Evolutionary conservation across 2,329 filamentous ascomycete species (phyloP).

Genomic region (Onygenales sp.): DNA sequence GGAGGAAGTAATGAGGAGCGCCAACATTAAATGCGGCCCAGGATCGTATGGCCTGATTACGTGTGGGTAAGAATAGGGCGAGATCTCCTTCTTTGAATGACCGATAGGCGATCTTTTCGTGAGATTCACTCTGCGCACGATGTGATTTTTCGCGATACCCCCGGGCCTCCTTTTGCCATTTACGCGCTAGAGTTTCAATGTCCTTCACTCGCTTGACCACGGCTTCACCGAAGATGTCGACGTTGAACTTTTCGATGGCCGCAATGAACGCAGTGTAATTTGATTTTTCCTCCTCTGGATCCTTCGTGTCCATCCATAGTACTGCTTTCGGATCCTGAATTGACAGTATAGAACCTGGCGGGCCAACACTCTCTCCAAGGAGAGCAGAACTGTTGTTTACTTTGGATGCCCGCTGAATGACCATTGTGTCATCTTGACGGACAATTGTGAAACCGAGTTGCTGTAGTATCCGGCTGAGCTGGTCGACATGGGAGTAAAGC

Average conservation of each 20-base stretch:
- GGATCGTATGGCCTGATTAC: constrained; percentile 86
- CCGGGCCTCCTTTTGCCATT: constrained; percentile 82
- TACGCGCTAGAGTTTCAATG: constrained; percentile 83
- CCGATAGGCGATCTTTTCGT: constrained; percentile 92
- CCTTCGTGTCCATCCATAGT: constrained; percentile 69
- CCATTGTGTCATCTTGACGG: constrained; percentile 62
- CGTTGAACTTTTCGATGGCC: constrained; percentile 66
- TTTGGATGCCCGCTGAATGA: constrained; percentile 61
- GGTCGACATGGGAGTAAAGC: constrained; percentile 74
- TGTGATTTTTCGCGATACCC: constrained; percentile 83
- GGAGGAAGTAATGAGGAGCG: constrained; percentile 92
- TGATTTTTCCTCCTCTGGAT: constrained; percentile 55
- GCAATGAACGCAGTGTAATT: constrained; percentile 68
- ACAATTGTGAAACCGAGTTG: constrained; percentile 75
- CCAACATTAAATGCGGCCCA: constrained; percentile 99
- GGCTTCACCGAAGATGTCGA: constrained; percentile 74
- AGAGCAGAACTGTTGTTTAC: constrained; percentile 30
- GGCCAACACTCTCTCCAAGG: constrained; percentile 25
- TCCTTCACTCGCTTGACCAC: constrained; percentile 86
- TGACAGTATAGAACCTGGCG: constrained; percentile 27
- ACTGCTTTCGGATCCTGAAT: constrained; percentile 59
- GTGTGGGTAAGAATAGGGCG: constrained; percentile 84
- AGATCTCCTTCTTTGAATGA: constrained; percentile 96
- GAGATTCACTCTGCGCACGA: constrained; percentile 68
- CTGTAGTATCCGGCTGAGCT: constrained; percentile 73